Base-by-base conservation (phyloP, 176 grass and related monocot species). In the Aegilops umbellulata region DNA sequence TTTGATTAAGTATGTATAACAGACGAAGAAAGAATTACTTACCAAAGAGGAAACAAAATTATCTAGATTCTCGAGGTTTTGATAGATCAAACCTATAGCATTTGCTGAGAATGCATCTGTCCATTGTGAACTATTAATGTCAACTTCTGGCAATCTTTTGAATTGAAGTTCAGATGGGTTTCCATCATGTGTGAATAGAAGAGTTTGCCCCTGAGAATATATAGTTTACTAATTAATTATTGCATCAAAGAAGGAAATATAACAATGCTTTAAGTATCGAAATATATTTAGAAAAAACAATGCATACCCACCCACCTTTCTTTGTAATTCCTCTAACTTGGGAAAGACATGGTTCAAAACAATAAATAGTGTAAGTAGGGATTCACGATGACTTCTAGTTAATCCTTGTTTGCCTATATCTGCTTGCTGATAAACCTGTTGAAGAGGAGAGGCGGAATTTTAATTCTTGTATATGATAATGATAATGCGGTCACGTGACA, bases 11-110 rank as follows among this genome's bases (percentile, higher is more conserved):
- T 30, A 71, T 71, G 20, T 39, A 20, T 71, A 71, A 35, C 68
- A 10, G 10, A 41, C 23, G n/a, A 71, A 20, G 11, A 72, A 72
- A 35, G 12, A 72, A 39, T 41, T 79, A 47, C 60, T 97, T 94
- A 97, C 94, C 35, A 89, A 82, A 77, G 83, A 66, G 80, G 84
- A 85, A 72, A 95, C 57, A 39, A 92, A 87, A n/a, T 26, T 86
- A 88, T 92, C 87, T 64, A 98, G 86, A 67, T 80, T 90, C 80
- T 95, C 81, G 39, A 98, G 85, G 86, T 98, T 98, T 89, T 92
- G 62, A 85, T 91, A 90, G 26, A 95, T 87, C 82, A 98, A 82
- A 71, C 55, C 83, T 69, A 83, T 91, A 76, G 91, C 90, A 89
- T 93, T 86, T 42, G 47, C 82, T 86, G 80, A 80, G 83, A 90